phyloP scores from a whole-genome alignment of 495 filamentous ascomycete genomes.

The Penicillium alfredii region DNA sequence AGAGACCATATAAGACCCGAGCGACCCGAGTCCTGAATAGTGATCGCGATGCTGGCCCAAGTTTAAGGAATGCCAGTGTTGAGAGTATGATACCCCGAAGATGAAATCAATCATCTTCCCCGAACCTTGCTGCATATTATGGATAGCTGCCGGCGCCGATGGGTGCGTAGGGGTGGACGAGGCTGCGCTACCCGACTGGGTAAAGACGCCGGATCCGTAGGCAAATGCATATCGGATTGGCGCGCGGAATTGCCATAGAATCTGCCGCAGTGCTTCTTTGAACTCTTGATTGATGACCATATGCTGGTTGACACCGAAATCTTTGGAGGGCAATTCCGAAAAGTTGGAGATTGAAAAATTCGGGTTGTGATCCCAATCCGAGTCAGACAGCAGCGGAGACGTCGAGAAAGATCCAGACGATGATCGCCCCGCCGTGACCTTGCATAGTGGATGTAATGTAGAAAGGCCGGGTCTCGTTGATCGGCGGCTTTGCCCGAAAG shows the following conservation, averaged over 20 bases:
- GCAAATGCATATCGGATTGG: slow-evolving; percentile 95
- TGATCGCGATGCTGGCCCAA: slow-evolving; percentile 82
- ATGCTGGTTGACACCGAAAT: slow-evolving; percentile 93
- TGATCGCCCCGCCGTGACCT: slow-evolving; percentile 6
- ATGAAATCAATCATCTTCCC: slow-evolving; percentile 99
- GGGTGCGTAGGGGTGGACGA: slow-evolving; percentile 57
- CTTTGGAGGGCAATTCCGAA: slow-evolving; percentile 76
- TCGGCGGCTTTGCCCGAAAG: slow-evolving; percentile 14
- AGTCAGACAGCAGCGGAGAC: slow-evolving; percentile 25
- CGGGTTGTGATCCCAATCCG: slow-evolving; percentile 76
- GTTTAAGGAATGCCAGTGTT: slow-evolving; percentile 96
- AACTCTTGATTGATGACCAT: slow-evolving; percentile 92
- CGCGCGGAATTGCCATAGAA: slow-evolving; percentile 88
- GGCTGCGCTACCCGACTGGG: slow-evolving; percentile 56
- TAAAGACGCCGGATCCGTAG: slow-evolving; percentile 94
- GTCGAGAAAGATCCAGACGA: slow-evolving; percentile 35
- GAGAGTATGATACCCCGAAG: slow-evolving; percentile 88
- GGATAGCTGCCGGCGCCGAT: slow-evolving; percentile 67
- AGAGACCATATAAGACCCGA: slow-evolving; percentile 79
- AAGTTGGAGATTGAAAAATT: slow-evolving; percentile 71
- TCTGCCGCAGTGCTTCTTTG: slow-evolving; percentile 79
- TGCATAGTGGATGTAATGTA: slow-evolving; percentile 15
- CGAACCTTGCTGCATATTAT: slow-evolving; percentile 73
- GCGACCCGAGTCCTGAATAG: slow-evolving; percentile 78
- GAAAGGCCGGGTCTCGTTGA: slow-evolving; percentile 10